Evolutionary conservation across 169 alveolate species (phyloP), one percentile per base, ranked within the genome.

Genomic region (Cystoisospora suis): DNA sequence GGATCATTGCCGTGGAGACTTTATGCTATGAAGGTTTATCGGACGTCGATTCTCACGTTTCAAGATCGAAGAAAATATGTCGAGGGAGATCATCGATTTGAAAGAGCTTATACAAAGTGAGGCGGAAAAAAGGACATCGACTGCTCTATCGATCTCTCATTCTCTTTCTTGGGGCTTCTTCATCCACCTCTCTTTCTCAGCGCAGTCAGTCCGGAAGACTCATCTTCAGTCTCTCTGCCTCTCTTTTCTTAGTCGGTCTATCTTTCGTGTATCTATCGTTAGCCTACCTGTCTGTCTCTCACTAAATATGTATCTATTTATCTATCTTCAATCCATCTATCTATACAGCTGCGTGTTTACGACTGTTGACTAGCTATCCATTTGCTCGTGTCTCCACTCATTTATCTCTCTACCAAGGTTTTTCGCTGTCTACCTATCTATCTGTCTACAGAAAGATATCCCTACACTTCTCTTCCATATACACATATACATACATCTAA

Each of bases 61-160:
- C 99, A 98, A 94, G 99, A 99, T 92, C 97, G 99, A 86, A 98
- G 99, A 53, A 96, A 98, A 93, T 99, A 99, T 93, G 99, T 99
- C 27, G 98, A 97, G 79, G 99, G 99, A 42, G 99, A 99, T 93
- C 99, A 97, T 93, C 96, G 99, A 87, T 99, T 98, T 93, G 97
- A 99, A 93, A 96, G 97, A 85, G 99, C 99, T 15, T 98, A 98
- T 92, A 96, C 91, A 12, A 75, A 87, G 91, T 87, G 45, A 29
- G 53, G 27, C 96, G 81, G n/a, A n/a, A n/a, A n/a, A n/a, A n/a
- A n/a, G n/a, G n/a, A n/a, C n/a, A n/a, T n/a, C n/a, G n/a, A n/a
- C n/a, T n/a, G n/a, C n/a, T n/a, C n/a, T n/a, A n/a, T n/a, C n/a
- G n/a, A n/a, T n/a, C n/a, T n/a, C n/a, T n/a, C n/a, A n/a, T n/a